A percentile compares a stretch with the other conserved stretches of the same genome.
Evolutionary conservation across 768 basidiomycete genomes (phyloP).

Genomic region (Scleroderma citrinum): DNA sequence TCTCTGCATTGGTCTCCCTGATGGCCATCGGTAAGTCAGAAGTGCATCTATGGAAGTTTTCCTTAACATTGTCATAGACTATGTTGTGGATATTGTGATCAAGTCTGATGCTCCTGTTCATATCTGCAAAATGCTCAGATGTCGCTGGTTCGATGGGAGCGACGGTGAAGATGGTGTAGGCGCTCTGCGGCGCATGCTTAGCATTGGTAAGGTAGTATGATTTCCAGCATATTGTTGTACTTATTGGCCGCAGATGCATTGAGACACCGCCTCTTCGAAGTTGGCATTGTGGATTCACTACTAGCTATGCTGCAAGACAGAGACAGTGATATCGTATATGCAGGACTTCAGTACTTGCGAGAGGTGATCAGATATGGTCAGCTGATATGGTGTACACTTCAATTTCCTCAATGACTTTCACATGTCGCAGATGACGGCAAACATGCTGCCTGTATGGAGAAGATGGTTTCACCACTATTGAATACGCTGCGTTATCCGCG

Average conservation of each 20-base stretch:
- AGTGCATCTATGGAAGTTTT: neutral
- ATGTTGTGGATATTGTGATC: constrained; percentile 9
- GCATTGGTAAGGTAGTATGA: constrained; percentile 13
- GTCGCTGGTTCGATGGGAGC: constrained; percentile 25
- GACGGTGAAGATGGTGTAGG: constrained; percentile 21
- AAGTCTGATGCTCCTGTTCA: neutral
- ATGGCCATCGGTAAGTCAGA: constrained; percentile 13
- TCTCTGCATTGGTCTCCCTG: constrained; percentile 12
- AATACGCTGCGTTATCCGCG: constrained; percentile 11
- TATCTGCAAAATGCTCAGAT: constrained; percentile 18
- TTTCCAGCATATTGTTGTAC: neutral
- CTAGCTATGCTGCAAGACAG: constrained; percentile 11
- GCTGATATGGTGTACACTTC: neutral
- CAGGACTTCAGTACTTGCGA: constrained; percentile 21
- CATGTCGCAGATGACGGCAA: constrained; percentile 6
- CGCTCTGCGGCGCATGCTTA: constrained; percentile 12
- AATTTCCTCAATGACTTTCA: neutral
- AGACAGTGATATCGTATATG: constrained; percentile 6
- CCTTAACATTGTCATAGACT: constrained; percentile 8
- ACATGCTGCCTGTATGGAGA: neutral
- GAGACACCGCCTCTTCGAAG: constrained; percentile 10
- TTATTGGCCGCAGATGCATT: constrained; percentile 9
- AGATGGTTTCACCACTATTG: constrained; percentile 9
- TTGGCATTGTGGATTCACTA: constrained; percentile 10
- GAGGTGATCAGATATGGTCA: constrained; percentile 14